These are phyloP conservation scores for Solanum corneliomulleri DNA, from an alignment of 257 asterid genomes.

Conservation along the genomic window DNA sequence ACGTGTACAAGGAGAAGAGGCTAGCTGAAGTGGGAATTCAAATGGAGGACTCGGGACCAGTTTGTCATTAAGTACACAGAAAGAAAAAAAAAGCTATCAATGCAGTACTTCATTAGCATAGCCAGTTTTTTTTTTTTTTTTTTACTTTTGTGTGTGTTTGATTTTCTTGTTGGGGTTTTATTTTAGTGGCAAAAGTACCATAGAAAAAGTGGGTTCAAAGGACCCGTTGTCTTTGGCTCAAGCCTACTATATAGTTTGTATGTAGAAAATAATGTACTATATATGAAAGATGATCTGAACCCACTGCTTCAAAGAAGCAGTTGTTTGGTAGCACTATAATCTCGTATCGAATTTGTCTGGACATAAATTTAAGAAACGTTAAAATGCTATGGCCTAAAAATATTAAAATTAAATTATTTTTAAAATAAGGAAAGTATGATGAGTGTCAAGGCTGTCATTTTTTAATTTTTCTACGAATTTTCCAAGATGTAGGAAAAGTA, in stretches of 20 bases:
- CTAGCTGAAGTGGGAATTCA: conserved; percentile 48
- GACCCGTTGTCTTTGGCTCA: neutral
- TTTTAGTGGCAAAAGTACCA: neutral
- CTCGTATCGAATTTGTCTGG: neutral
- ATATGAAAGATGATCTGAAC: neutral
- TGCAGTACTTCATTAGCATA: neutral
- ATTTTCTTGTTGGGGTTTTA: neutral
- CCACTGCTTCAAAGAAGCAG: neutral
- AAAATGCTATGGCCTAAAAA: neutral
- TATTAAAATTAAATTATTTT: neutral
- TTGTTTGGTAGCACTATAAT: neutral
- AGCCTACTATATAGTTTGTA: neutral
- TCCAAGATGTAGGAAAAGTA: neutral
- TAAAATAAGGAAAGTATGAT: neutral
- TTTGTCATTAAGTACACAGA: conserved; percentile 18
- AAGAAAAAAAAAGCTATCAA: neutral
- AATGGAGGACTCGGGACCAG: conserved; percentile 36
- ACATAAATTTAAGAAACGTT: neutral
- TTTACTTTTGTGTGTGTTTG: no score
- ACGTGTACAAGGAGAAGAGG: conserved; percentile 82
- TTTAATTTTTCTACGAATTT: neutral
- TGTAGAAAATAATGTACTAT: neutral
- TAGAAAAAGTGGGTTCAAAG: neutral
- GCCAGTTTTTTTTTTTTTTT: neutral
- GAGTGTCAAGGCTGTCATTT: neutral